Conservation (phyloP, 441 rosid genomes). For the Syzygium syzygioides region DNA sequence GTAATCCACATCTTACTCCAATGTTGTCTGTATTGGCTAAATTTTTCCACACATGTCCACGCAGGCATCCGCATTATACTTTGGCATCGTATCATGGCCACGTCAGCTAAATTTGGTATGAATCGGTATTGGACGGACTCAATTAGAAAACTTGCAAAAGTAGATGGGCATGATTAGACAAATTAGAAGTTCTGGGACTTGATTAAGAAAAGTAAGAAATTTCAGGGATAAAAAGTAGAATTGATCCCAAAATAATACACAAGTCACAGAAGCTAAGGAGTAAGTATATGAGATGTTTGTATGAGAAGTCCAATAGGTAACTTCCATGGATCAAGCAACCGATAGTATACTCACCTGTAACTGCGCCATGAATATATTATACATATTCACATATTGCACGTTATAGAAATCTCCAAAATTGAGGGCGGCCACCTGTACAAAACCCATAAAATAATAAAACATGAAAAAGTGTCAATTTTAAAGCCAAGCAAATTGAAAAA, state of each 20-base stretch:
- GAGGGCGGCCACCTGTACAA: constrained; percentile 83
- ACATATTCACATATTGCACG: constrained; percentile 79
- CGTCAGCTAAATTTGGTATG: background rate
- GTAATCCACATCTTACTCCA: background rate
- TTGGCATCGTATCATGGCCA: background rate
- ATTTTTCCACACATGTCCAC: background rate
- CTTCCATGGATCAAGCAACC: background rate
- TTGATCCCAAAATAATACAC: background rate
- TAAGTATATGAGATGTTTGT: background rate
- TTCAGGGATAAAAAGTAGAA: background rate
- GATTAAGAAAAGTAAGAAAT: background rate
- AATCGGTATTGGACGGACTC: background rate
- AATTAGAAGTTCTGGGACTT: background rate
- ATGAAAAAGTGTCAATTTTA: background rate
- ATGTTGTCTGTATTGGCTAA: background rate
- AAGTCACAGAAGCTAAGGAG: background rate
- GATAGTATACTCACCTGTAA: constrained; percentile 46
- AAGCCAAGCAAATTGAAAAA: background rate
- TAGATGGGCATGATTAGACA: background rate
- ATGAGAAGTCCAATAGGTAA: background rate
- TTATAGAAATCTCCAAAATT: constrained; percentile 91
- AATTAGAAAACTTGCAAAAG: background rate
- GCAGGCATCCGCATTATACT: background rate
- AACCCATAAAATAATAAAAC: constrained; percentile 4
- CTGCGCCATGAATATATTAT: constrained; percentile 71